These are phyloP conservation scores for Apophysomyces elegans DNA, from an alignment of 371 early-diverging fungal genomes.

Conservation along the genomic window DNA sequence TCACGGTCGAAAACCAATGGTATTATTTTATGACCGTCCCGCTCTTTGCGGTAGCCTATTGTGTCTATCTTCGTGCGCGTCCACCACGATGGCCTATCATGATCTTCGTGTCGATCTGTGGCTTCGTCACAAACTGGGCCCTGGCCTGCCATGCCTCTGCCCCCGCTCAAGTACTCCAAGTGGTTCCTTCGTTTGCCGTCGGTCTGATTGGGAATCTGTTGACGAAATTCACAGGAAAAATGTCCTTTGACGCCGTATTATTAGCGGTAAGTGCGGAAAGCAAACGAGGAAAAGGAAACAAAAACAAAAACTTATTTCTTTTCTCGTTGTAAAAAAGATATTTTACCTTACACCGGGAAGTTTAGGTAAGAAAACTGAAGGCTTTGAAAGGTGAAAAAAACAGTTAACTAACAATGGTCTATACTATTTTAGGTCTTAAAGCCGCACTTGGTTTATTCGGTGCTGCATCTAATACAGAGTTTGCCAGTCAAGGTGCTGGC, in stretches of 20 bases:
- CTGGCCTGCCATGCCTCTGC: conserved; percentile 51
- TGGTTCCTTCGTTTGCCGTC: conserved; percentile 54
- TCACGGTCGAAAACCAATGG: conserved; percentile 32
- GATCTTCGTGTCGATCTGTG: conserved; percentile 38
- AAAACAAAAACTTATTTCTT: not conserved
- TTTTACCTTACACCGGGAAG: conserved; percentile 65
- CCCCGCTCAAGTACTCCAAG: conserved; percentile 45
- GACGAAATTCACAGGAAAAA: conserved; percentile 51
- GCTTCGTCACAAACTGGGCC: conserved; percentile 42
- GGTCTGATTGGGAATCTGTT: conserved; percentile 57
- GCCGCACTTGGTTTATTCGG: conserved; percentile 52
- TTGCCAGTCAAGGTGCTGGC: conserved; percentile 39
- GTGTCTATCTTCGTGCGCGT: conserved; percentile 42
- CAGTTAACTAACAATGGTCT: not conserved
- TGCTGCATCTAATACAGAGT: conserved; percentile 21
- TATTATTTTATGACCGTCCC: conserved; percentile 48
- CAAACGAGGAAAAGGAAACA: not conserved
- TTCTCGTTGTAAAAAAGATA: conserved; percentile 7
- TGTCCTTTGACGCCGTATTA: conserved; percentile 62
- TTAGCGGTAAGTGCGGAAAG: conserved; percentile 40
- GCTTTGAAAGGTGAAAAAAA: not conserved
- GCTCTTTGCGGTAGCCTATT: conserved; percentile 48
- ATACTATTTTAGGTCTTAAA: conserved; percentile 32
- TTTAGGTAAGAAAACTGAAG: conserved; percentile 37
- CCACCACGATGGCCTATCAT: conserved; percentile 39